Base-by-base conservation (phyloP, 345 rosid species). In the Brassica cretica region DNA sequence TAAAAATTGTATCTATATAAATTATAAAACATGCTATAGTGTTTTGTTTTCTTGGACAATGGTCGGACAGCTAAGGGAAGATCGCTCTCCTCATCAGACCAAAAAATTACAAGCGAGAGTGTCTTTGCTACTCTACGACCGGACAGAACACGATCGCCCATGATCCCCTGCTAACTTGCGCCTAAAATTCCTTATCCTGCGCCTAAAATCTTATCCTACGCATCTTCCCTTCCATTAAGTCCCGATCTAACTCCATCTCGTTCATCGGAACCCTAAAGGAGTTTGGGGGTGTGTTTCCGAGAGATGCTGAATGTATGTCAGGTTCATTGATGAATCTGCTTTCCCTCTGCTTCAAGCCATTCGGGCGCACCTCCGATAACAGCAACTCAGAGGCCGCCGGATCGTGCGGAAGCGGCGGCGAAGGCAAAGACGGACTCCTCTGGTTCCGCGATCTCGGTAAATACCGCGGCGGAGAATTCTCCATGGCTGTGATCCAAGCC, bases 401-500 rank as follows among this genome's bases (percentile, higher is more conserved):
- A 69, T 75, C 83, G 24, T 21, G 24, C 32, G 58, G 71, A 2
- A 74, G 75, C 29, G 79, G 84, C 2, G 83, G 84, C 16, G 95
- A 88, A 80, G 89, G 92, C 24, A 89, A 84, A 84, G 97, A 88
- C 60, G 97, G 96, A 0, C 62, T 94, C 77, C 88, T 90, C 76
- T 89, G 93, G 96, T 91, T 78, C 73, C 87, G 92, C 70, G 98
- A 92, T 82, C 66, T 87, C 39, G 91, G 90, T 5, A 89, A 73
- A 64, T 87, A 89, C 75, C 89, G 84, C 63, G 82, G 85, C 39
- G 97, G 95, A 27, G 97, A 90, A 0, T 90, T 90, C 82, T 94
- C 97, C 10, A 89, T 94, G 97, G 97, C 98, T 2, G 90, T 92
- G 39, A 85, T 92, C 19, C 97, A 94, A 81, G 98, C 95, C 18